These are phyloP conservation scores for Pisolithus marmoratus DNA, from an alignment of 768 basidiomycete genomes.

Conservation along the genomic window DNA sequence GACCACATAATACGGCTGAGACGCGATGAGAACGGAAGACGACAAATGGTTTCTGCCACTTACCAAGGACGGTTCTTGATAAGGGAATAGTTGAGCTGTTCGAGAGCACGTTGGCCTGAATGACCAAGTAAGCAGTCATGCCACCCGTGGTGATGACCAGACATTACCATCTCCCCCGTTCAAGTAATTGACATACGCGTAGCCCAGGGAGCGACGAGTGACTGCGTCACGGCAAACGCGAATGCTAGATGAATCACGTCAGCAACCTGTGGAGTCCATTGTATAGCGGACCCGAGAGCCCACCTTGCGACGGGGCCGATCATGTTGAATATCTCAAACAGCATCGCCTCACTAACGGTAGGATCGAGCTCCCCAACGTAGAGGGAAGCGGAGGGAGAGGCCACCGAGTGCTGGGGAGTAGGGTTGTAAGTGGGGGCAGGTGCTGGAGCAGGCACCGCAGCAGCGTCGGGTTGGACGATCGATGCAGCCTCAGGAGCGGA, in stretches of 20 bases:
- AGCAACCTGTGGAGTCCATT: not conserved
- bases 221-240: constrained; percentile 99
- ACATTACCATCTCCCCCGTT: constrained; percentile 87
- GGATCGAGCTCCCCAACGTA: constrained; percentile 99
- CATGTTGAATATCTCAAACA: constrained; percentile 99
- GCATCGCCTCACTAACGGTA: constrained; percentile 98
- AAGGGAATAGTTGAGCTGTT: constrained; percentile 98
- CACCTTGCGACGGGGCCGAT: constrained; percentile 98
- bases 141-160: not conserved
- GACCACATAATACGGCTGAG: constrained; percentile 99
- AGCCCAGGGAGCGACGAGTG: constrained; percentile 97
- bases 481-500: constrained; percentile 49
- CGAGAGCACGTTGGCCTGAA: constrained; percentile 92
- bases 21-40: not conserved
- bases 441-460: constrained; percentile 35
- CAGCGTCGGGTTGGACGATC: constrained; percentile 45
- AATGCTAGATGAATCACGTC: constrained; percentile 49
- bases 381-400: constrained; percentile 84
- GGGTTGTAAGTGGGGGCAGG: constrained; percentile 55
- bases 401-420: constrained; percentile 40
- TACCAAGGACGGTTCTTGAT: constrained; percentile 98
- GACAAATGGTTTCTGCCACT: constrained; percentile 14
- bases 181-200: constrained; percentile 99
- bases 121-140: constrained; percentile 3
- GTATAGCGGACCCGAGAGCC: constrained; percentile 24